Percentiles rank a stretch among this genome's conserved stretches.
Conservation (phyloP, 2,329 filamentous ascomycete genomes). For the Purpureocillium takamizusanense region DNA sequence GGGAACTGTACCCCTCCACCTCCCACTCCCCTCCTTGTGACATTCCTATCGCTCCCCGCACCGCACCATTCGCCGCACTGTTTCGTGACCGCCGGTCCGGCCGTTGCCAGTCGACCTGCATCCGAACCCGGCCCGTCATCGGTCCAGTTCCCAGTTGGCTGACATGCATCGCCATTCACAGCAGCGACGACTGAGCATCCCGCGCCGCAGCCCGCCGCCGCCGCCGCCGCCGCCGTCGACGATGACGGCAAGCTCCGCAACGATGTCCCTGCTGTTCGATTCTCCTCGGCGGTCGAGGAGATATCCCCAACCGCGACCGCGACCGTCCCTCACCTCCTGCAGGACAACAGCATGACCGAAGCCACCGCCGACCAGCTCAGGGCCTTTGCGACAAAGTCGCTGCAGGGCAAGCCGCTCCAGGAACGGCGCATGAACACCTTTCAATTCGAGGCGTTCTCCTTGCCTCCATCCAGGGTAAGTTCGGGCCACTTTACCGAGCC, state of each 20-base stretch:
- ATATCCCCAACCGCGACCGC: constrained; percentile 42
- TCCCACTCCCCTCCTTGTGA: background rate
- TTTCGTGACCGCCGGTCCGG: background rate
- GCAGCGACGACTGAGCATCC: background rate
- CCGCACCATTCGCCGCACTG: background rate
- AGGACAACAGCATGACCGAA: constrained; percentile 25
- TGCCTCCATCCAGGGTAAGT: constrained; percentile 76
- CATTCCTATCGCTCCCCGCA: background rate
- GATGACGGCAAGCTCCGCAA: constrained; percentile 10
- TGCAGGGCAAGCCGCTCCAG: constrained; percentile 70
- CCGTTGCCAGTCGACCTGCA: too few relatives aligned
- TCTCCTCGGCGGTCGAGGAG: constrained; percentile 62
- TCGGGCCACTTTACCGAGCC: background rate
- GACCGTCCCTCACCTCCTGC: constrained; percentile 1
- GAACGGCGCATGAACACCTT: constrained; percentile 77
- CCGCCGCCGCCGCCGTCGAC: background rate
- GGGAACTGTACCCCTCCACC: constrained; percentile 1
- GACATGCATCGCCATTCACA: too few relatives aligned
- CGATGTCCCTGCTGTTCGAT: constrained; percentile 51
- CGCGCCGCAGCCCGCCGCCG: background rate
- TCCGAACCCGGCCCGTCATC: too few relatives aligned
- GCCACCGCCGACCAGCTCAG: constrained; percentile 56
- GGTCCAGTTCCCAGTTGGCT: too few relatives aligned
- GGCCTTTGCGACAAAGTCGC: constrained; percentile 55
- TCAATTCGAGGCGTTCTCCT: constrained; percentile 81